phyloP scores from a whole-genome alignment of 75 land plant species.

The Pinus albicaulis region DNA sequence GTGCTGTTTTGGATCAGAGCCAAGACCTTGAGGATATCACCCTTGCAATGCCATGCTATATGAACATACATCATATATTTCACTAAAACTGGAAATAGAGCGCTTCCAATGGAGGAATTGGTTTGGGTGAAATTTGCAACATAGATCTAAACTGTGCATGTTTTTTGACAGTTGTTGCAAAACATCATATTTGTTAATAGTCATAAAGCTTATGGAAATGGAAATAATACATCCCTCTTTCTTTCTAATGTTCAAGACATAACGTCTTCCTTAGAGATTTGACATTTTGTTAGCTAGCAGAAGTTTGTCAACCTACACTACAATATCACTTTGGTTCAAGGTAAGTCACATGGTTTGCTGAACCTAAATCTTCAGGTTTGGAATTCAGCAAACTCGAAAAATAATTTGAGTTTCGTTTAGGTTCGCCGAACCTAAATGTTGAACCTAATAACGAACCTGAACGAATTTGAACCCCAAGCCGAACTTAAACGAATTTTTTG shows the following conservation, averaged over 20 bases:
- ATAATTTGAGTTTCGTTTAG: too few species aligned
- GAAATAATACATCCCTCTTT: background rate
- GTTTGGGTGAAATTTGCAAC: background rate
- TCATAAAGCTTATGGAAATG: background rate
- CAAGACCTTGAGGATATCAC: too few species aligned
- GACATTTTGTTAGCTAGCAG: background rate
- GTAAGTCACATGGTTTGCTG: too few species aligned
- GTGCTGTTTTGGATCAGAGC: too few species aligned
- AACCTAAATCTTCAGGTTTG: too few species aligned
- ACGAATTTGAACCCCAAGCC: too few species aligned
- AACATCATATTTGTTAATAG: background rate
- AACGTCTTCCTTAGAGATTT: background rate
- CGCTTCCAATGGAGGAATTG: background rate
- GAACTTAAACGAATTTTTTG: too few species aligned
- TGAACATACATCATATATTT: background rate
- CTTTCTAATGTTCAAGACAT: background rate
- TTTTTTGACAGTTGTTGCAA: background rate
- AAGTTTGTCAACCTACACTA: background rate
- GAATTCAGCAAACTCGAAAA: too few species aligned
- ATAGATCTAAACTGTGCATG: background rate
- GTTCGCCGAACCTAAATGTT: too few species aligned
- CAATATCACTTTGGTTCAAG: background rate
- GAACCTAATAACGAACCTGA: too few species aligned
- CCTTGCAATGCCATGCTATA: too few species aligned
- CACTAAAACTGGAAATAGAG: background rate